A percentile compares a stretch with the other conserved stretches of the same genome.
phyloP scores from a whole-genome alignment of 495 filamentous ascomycete genomes.

The Cladorrhinum samala region DNA sequence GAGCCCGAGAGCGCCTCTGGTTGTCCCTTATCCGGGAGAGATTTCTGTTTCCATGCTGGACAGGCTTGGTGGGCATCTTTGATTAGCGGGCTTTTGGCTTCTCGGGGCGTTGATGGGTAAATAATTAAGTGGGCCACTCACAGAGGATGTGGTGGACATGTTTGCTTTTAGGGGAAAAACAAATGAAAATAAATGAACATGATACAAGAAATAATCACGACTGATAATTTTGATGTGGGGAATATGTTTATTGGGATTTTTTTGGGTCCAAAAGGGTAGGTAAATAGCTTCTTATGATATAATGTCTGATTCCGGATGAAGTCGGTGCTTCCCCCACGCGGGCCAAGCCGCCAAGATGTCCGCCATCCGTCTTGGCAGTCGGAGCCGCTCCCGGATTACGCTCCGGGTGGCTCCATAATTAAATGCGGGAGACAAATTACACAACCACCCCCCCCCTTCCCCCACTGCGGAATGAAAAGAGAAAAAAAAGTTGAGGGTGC shows the following conservation, averaged over 20 bases:
- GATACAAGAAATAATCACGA: neutral
- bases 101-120: neutral
- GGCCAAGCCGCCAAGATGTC: neutral
- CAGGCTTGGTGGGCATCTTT: neutral
- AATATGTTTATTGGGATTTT: neutral
- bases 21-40: slow-evolving; percentile 66
- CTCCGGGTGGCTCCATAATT: too few relatives aligned
- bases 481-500: too few relatives aligned
- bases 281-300: too few relatives aligned
- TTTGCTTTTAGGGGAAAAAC: too few relatives aligned
- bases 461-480: neutral
- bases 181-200: too few relatives aligned
- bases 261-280: too few relatives aligned
- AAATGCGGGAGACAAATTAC: too few relatives aligned
- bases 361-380: neutral
- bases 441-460: neutral
- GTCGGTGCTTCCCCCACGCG: neutral
- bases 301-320: neutral
- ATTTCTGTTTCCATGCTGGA: slow-evolving; percentile 28
- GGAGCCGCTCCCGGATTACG: neutral
- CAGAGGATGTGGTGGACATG: slow-evolving; percentile 3
- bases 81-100: neutral
- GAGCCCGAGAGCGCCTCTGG: slow-evolving; percentile 70
- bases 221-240: neutral
- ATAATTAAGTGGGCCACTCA: neutral